phyloP scores from a whole-genome alignment of 2,329 filamentous ascomycete genomes.

The Botrytis fragariae region DNA sequence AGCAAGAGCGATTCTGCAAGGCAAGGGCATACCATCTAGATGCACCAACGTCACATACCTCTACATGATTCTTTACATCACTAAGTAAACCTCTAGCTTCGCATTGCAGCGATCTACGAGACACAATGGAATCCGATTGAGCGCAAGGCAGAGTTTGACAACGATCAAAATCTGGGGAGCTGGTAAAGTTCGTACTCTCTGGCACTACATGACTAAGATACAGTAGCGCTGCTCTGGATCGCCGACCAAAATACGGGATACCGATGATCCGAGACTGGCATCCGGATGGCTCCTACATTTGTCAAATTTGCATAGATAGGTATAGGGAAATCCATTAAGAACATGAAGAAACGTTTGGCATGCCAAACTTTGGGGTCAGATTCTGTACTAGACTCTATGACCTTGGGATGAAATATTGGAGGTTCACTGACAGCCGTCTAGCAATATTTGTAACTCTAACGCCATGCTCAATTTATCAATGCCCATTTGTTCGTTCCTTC shows the following conservation, averaged over 20 bases:
- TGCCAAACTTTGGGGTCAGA: slow-evolving; percentile 2
- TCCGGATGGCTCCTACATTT: background rate
- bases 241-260: slow-evolving; percentile 20
- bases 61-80: background rate
- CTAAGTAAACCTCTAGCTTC: background rate
- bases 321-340: background rate
- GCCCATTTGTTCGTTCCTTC: background rate
- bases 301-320: slow-evolving; percentile 11
- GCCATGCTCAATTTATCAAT: slow-evolving; percentile 26
- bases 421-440: background rate
- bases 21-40: slow-evolving; percentile 4
- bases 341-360: background rate
- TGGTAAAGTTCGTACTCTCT: slow-evolving; percentile 16
- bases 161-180: slow-evolving; percentile 16
- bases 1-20: slow-evolving; percentile 16
- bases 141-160: slow-evolving; percentile 2
- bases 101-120: slow-evolving; percentile 3
- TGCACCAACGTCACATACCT: slow-evolving; percentile 14
- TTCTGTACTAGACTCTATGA: slow-evolving; percentile 1
- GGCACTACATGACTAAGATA: slow-evolving; percentile 16
- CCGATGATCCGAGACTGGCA: slow-evolving; percentile 7
- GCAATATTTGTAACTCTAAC: slow-evolving; percentile 24
- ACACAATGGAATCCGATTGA: slow-evolving; percentile 3
- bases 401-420: background rate
- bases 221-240: slow-evolving; percentile 10